Evolutionary conservation across 768 basidiomycete genomes (phyloP).

Genomic region (Termitomyces titanicus): DNA sequence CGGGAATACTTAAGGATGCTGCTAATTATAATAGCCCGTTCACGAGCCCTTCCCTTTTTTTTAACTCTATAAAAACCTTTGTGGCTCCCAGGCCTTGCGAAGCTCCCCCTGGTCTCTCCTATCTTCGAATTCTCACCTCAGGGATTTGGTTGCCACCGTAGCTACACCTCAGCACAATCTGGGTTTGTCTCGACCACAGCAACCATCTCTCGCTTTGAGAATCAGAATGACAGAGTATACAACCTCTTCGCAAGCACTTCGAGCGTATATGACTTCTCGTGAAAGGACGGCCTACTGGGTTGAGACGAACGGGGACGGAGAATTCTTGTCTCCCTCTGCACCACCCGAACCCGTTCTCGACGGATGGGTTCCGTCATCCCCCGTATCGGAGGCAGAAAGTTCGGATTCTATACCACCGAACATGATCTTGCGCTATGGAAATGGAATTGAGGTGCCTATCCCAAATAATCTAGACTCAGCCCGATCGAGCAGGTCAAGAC

Average conservation of each 20-base stretch:
- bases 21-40: slow-evolving; percentile 23
- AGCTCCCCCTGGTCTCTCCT: slow-evolving; percentile 23
- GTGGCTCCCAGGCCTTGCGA: slow-evolving; percentile 20
- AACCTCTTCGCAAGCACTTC: slow-evolving; percentile 52
- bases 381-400: slow-evolving; percentile 47
- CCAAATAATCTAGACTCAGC: slow-evolving; percentile 31
- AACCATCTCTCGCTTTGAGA: slow-evolving; percentile 2
- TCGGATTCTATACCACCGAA: slow-evolving; percentile 58
- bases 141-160: neutral
- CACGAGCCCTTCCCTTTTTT: slow-evolving; percentile 18
- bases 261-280: slow-evolving; percentile 54
- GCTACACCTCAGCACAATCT: slow-evolving; percentile 10
- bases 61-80: slow-evolving; percentile 32
- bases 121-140: slow-evolving; percentile 10
- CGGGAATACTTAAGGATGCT: no score
- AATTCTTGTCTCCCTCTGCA: slow-evolving; percentile 55
- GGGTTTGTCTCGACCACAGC: slow-evolving; percentile 7
- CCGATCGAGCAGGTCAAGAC: slow-evolving; percentile 18
- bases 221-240: slow-evolving; percentile 61
- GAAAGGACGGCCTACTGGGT: slow-evolving; percentile 70
- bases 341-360: slow-evolving; percentile 51
- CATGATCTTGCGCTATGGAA: slow-evolving; percentile 67
- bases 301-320: slow-evolving; percentile 32
- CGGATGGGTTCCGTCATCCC: slow-evolving; percentile 36
- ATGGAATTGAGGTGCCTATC: slow-evolving; percentile 65